Percentiles rank a stretch among this genome's conserved stretches.
Conservation (phyloP, 2,329 filamentous ascomycete species). For the Sporothrix phasma region DNA sequence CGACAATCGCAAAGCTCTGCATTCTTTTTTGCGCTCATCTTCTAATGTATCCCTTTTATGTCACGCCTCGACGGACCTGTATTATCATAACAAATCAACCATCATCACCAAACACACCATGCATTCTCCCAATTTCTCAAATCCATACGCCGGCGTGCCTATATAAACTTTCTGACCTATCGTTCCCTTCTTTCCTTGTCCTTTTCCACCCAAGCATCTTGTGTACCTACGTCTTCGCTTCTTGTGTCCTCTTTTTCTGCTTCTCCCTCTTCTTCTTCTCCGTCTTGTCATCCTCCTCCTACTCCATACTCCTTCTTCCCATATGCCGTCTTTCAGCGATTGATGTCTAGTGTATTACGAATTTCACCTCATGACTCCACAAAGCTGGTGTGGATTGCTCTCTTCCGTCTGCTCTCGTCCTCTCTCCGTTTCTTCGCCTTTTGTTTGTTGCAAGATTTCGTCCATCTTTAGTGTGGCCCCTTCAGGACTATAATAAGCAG, state of each 20-base stretch:
- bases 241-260: not conserved
- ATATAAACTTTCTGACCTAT: not conserved
- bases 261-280: not conserved
- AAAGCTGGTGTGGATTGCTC: slow-evolving; percentile 3
- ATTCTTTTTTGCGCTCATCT: not conserved
- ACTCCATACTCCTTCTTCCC: not conserved
- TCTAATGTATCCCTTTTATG: not conserved
- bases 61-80: not conserved
- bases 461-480: not conserved
- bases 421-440: not conserved
- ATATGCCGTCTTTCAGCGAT: slow-evolving; percentile 1
- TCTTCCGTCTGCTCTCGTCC: not conserved
- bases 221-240: not conserved
- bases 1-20: too few species aligned
- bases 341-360: slow-evolving; percentile 15
- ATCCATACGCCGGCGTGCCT: slow-evolving; percentile 4
- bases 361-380: slow-evolving; percentile 10
- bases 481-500: slow-evolving; percentile 6
- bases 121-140: not conserved
- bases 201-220: not conserved
- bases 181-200: not conserved
- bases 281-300: not conserved
- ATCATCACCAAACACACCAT: not conserved
- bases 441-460: not conserved
- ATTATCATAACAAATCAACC: not conserved